phyloP scores from a whole-genome alignment of 106 monocot species.

The Cymbidium sinense region DNA sequence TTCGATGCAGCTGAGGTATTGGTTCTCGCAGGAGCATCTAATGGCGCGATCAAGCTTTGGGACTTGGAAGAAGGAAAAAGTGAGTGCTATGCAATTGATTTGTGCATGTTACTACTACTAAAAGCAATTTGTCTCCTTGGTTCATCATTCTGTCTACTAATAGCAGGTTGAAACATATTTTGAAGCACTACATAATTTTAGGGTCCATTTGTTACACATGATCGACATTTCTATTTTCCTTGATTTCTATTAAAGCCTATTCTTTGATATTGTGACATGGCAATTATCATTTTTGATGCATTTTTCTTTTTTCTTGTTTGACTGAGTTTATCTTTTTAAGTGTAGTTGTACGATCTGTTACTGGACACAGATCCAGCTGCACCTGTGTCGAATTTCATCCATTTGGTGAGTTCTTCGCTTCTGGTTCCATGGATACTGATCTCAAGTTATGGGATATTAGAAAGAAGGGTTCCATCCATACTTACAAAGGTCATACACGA shows the following conservation, averaged over 20 bases:
- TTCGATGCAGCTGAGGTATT: slow-evolving; percentile 76
- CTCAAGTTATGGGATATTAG: slow-evolving; percentile 96
- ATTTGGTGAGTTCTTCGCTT: slow-evolving; percentile 94
- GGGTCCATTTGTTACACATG: background rate
- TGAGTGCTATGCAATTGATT: slow-evolving; percentile 25
- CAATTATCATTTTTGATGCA: too few species aligned
- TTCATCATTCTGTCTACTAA: background rate
- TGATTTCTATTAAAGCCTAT: background rate
- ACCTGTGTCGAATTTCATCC: slow-evolving; percentile 83
- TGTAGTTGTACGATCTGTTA: slow-evolving; percentile 73
- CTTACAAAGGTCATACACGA: slow-evolving; percentile 77
- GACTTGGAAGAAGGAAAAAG: slow-evolving; percentile 85
- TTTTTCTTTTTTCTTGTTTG: slow-evolving; percentile 6
- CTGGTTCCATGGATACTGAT: slow-evolving; percentile 84
- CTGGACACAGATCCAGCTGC: slow-evolving; percentile 75
- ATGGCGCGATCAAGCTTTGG: slow-evolving; percentile 86
- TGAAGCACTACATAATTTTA: background rate
- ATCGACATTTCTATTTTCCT: background rate
- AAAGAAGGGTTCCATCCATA: slow-evolving; percentile 91
- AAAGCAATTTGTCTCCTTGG: background rate
- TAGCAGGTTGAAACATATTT: background rate
- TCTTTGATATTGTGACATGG: background rate
- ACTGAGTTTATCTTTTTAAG: slow-evolving; percentile 18
- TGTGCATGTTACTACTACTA: background rate
- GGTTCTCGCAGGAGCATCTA: slow-evolving; percentile 81